Conservation (phyloP, 2,329 filamentous ascomycete genomes). For the Calonectria naviculata region DNA sequence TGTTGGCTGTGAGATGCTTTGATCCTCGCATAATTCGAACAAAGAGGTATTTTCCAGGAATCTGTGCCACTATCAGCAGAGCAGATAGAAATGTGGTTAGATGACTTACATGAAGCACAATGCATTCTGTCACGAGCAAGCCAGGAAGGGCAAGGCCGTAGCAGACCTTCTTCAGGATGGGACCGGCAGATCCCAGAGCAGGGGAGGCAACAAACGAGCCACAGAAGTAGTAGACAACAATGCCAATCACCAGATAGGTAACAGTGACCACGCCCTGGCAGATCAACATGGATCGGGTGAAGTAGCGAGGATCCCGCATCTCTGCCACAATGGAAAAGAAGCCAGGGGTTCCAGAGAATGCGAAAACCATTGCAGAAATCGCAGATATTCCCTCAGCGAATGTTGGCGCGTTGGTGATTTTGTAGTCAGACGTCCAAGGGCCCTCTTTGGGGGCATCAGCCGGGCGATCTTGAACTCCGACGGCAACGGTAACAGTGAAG, state of each 20-base stretch:
- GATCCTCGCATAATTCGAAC: slow-evolving; percentile 12
- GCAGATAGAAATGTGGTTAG: too few species aligned
- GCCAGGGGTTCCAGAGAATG: slow-evolving; percentile 20
- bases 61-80: slow-evolving; percentile 37
- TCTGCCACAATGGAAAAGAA: neutral
- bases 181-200: slow-evolving; percentile 57
- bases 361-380: slow-evolving; percentile 49
- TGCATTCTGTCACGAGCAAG: slow-evolving; percentile 33
- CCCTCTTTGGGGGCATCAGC: slow-evolving; percentile 27
- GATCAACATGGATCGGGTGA: slow-evolving; percentile 39
- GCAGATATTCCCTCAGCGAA: slow-evolving; percentile 47
- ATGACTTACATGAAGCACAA: neutral
- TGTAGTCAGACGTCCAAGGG: slow-evolving; percentile 44
- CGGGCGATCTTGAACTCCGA: slow-evolving; percentile 33
- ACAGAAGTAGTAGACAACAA: slow-evolving; percentile 58
- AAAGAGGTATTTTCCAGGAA: slow-evolving; percentile 10
- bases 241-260: slow-evolving; percentile 47
- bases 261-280: slow-evolving; percentile 42
- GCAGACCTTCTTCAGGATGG: slow-evolving; percentile 53
- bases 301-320: slow-evolving; percentile 39
- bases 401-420: slow-evolving; percentile 37
- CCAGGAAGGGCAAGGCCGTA: slow-evolving; percentile 52
- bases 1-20: slow-evolving; percentile 14
- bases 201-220: slow-evolving; percentile 59
- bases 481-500: slow-evolving; percentile 36